Evolutionary conservation across 768 basidiomycete species (phyloP).

Genomic region (Phaffia australis): DNA sequence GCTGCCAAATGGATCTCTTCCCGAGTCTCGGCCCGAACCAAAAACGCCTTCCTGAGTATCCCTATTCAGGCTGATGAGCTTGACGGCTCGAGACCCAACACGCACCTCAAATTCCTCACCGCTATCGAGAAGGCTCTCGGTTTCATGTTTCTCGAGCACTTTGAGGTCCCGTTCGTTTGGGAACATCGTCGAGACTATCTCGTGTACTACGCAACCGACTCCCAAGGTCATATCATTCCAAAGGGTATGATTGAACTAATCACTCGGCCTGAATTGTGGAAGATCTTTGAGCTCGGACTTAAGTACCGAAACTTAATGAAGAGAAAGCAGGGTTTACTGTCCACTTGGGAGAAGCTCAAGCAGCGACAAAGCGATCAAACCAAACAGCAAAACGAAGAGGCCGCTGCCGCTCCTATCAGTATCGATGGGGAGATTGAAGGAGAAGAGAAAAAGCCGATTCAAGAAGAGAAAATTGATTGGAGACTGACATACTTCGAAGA

Average conservation of each 20-base stretch:
- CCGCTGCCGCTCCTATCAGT: slow-evolving; percentile 24
- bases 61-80: too few relatives aligned
- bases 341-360: slow-evolving; percentile 55
- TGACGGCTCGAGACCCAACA: neutral
- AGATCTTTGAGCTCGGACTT: slow-evolving; percentile 75
- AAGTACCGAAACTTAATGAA: slow-evolving; percentile 79
- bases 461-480: slow-evolving; percentile 38
- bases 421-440: slow-evolving; percentile 43
- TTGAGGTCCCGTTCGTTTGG: slow-evolving; percentile 94
- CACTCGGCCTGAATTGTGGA: slow-evolving; percentile 72
- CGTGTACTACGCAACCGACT: slow-evolving; percentile 35
- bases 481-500: slow-evolving; percentile 66
- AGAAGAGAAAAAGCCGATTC: slow-evolving; percentile 7
- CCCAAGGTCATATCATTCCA: neutral
- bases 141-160: slow-evolving; percentile 73
- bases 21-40: slow-evolving; percentile 57
- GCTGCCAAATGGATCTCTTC: slow-evolving; percentile 83
- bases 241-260: slow-evolving; percentile 46
- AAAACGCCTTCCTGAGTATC: slow-evolving; percentile 29
- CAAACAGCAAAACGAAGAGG: neutral
- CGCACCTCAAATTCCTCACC: slow-evolving; percentile 4
- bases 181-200: slow-evolving; percentile 86
- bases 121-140: slow-evolving; percentile 70
- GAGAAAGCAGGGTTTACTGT: slow-evolving; percentile 52
- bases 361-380: slow-evolving; percentile 11